Base-by-base conservation (phyloP, 768 basidiomycete species). In the Suillus clintonianus region DNA sequence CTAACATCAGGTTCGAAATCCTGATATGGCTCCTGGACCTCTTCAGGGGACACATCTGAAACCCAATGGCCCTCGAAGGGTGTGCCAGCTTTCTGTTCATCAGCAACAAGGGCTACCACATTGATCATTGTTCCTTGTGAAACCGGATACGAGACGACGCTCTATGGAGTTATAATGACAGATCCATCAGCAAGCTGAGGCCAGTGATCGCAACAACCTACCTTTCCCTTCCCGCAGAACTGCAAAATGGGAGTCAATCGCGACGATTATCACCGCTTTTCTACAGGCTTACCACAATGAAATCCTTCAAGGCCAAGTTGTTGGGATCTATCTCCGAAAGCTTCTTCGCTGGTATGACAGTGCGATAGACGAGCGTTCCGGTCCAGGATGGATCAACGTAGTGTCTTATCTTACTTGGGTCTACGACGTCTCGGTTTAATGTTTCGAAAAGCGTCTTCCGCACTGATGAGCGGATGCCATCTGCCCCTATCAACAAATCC, bases 401-500 rank as follows among this genome's bases (percentile, higher is more conserved):
- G 36, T 65, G 62, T 15, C 66, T 41, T 17, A 74, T 48, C 48
- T 17, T 53, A 24, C 64, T 62, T 47, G 42, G 58, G 17, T 51
- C 65, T 9, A 53, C 51, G 9, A 65, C 62, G 15, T 67, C 61
- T 45, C 2, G 19, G 8, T 37, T 71, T 4, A 71, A 53, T 1
- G 59, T 58, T 50, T 62, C 41, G 34, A 74, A 71, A 68, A 80
- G 71, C 15, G 64, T 65, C 34, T 55, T 67, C 43, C 79, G 73
- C 9, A 73, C 70, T 30, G 67, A 70, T 0, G 82, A 83, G 24
- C 71, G 78, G 61, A 83, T 71, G 2, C 82, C 83, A 62, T 84
- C 83, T 5, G 78, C 74, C 1, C 79, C 82, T 9, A 83, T 65
- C 39, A 84, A 70, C 10, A 83, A 60, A 59, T 84, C 81, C 37